Evolutionary conservation across 495 filamentous ascomycete species (phyloP).

Genomic region (Penicillium steckii): DNA sequence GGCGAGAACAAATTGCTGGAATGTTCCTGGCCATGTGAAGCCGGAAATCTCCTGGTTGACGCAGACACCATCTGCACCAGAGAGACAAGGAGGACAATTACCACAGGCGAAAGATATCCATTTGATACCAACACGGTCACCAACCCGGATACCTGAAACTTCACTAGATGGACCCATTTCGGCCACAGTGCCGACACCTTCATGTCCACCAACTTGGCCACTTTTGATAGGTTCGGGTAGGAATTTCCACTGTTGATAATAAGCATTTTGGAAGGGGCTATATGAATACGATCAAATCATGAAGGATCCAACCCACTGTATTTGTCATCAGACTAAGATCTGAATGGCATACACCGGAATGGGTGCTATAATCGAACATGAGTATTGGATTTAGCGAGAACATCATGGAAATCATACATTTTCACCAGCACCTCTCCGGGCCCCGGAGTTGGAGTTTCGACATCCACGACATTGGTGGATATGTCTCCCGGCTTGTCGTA

Average conservation of each 20-base stretch:
- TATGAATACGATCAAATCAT: too few species aligned
- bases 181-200: slow-evolving; percentile 46
- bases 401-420: background rate
- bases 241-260: slow-evolving; percentile 30
- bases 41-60: slow-evolving; percentile 41
- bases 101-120: slow-evolving; percentile 29
- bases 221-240: slow-evolving; percentile 49
- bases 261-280: too few species aligned
- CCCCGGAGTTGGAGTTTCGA: slow-evolving; percentile 1
- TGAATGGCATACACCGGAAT: slow-evolving; percentile 60
- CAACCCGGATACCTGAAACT: slow-evolving; percentile 45
- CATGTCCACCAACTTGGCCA: slow-evolving; percentile 56
- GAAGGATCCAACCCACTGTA: slow-evolving; percentile 1
- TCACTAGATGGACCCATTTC: slow-evolving; percentile 38
- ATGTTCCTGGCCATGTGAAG: slow-evolving; percentile 44
- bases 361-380: slow-evolving; percentile 34
- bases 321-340: slow-evolving; percentile 54
- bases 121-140: slow-evolving; percentile 56
- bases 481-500: slow-evolving; percentile 5
- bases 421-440: slow-evolving; percentile 3
- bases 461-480: background rate
- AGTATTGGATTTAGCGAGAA: background rate
- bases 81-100: slow-evolving; percentile 43
- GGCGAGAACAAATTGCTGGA: slow-evolving; percentile 53
- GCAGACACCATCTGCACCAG: slow-evolving; percentile 48